Percentiles rank a stretch among this genome's conserved stretches.
These are phyloP conservation scores for Ceratobasidium sp. DNA, from an alignment of 1,284 basidiomycete species.

Conservation along the genomic window DNA sequence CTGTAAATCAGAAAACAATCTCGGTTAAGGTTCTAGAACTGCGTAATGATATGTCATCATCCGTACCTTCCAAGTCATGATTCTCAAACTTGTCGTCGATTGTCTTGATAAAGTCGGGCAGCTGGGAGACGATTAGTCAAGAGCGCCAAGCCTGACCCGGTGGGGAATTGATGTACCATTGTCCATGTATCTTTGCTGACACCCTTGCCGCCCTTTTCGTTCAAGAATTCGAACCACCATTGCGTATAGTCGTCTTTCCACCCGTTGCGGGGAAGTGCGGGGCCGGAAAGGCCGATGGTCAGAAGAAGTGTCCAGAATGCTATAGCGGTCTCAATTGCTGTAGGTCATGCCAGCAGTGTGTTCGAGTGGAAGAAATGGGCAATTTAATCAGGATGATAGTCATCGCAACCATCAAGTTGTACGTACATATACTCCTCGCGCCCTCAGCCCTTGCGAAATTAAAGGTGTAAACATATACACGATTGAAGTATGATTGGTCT, in stretches of 20 bases:
- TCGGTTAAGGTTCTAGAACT: constrained; percentile 8
- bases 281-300: constrained; percentile 79
- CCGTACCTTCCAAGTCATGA: constrained; percentile 87
- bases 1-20: constrained; percentile 59
- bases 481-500: constrained; percentile 82
- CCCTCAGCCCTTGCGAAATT: constrained; percentile 85
- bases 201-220: constrained; percentile 78
- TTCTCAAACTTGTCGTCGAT: constrained; percentile 85
- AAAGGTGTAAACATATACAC: constrained; percentile 92
- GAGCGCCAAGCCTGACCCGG: constrained; percentile 3
- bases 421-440: constrained; percentile 58
- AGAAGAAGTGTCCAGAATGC: constrained; percentile 90
- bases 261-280: constrained; percentile 72
- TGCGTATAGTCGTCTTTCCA: constrained; percentile 78
- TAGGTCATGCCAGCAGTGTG: constrained; percentile 41
- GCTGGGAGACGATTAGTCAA: constrained; percentile 61
- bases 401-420: constrained; percentile 8
- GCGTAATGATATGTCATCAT: neutral
- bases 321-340: constrained; percentile 78
- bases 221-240: constrained; percentile 89
- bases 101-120: constrained; percentile 83
- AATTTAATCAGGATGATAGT: constrained; percentile 48
- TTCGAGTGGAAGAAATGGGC: neutral
- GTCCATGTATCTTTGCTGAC: constrained; percentile 96
- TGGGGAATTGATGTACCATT: constrained; percentile 69